Evolutionary conservation across 2,329 filamentous ascomycete species (phyloP).

Genomic region (Botryosphaeria dothidea): DNA sequence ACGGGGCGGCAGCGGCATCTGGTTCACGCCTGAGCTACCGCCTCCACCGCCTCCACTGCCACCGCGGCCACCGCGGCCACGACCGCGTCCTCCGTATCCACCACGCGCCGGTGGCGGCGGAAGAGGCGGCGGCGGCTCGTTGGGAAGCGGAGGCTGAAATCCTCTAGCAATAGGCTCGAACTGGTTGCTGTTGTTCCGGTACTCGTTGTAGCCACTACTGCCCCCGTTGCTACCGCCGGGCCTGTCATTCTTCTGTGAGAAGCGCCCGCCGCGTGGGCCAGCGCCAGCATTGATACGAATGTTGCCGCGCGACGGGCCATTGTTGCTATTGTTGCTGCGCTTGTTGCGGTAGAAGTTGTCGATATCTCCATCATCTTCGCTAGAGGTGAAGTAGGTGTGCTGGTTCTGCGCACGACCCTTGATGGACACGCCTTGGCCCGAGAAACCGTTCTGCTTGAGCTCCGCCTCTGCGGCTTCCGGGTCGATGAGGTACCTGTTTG

Average conservation of each 20-base stretch:
- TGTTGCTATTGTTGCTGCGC: neutral
- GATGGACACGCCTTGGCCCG: conserved; percentile 21
- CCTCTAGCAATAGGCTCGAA: neutral
- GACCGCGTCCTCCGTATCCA: neutral
- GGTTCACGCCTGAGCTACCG: neutral
- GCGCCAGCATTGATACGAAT: conserved; percentile 15
- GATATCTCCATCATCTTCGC: conserved; percentile 9
- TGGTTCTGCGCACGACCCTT: conserved; percentile 20
- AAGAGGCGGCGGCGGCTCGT: conserved; percentile 1
- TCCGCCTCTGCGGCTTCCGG: neutral
- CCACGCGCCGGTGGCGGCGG: neutral
- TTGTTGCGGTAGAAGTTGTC: conserved; percentile 18
- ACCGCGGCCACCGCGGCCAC: conserved; percentile 2
- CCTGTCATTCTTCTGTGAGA: neutral
- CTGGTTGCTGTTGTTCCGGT: neutral
- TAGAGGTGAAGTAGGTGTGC: conserved; percentile 4
- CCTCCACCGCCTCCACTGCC: neutral
- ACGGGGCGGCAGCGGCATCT: neutral
- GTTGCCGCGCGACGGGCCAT: neutral
- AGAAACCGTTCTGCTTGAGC: neutral
- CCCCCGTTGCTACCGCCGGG: neutral
- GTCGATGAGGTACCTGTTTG: conserved; percentile 19
- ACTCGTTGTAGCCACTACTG: neutral
- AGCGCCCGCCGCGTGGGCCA: neutral
- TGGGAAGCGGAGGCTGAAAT: conserved; percentile 14